Percentiles rank a stretch among this genome's conserved stretches.
These are phyloP conservation scores for Ustilago tritici DNA, from an alignment of 1,284 basidiomycete genomes.

Conservation along the genomic window DNA sequence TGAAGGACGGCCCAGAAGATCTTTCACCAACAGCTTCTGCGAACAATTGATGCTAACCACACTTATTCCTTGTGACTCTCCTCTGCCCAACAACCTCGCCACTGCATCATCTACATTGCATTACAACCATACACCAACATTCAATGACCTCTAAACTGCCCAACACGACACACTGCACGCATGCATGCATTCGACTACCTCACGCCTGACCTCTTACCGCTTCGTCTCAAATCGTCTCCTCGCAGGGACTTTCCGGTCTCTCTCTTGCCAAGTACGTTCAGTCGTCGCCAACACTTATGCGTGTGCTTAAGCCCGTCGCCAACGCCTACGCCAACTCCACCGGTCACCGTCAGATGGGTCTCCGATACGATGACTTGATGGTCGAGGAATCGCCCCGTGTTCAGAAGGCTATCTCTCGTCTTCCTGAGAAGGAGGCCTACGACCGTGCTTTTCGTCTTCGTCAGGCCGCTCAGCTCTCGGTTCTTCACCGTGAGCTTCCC, in stretches of 20 bases:
- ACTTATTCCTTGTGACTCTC: not conserved
- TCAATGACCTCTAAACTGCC: not conserved
- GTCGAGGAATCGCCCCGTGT: conserved; percentile 87
- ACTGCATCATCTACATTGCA: not conserved
- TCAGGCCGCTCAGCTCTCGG: conserved; percentile 82
- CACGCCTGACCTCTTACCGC: not conserved
- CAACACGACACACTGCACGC: not conserved
- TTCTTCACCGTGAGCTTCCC: conserved; percentile 84
- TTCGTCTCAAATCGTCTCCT: not conserved
- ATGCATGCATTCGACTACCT: not conserved
- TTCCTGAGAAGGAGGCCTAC: conserved; percentile 83
- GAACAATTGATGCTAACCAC: not conserved
- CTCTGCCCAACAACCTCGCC: not conserved
- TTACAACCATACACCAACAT: not conserved
- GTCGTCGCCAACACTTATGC: conserved; percentile 77
- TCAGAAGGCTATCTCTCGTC: conserved; percentile 81
- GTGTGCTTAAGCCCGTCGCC: conserved; percentile 82
- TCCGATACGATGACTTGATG: conserved; percentile 94
- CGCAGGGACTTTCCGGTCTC: conserved; percentile 62
- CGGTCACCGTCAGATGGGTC: conserved; percentile 89
- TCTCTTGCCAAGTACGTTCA: conserved; percentile 84
- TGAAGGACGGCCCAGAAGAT: no score
- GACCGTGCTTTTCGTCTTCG: conserved; percentile 93
- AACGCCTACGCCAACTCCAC: conserved; percentile 84
- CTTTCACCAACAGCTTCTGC: not conserved